phyloP scores from a whole-genome alignment of 1,284 basidiomycete species.

The Earliella scabrosa region DNA sequence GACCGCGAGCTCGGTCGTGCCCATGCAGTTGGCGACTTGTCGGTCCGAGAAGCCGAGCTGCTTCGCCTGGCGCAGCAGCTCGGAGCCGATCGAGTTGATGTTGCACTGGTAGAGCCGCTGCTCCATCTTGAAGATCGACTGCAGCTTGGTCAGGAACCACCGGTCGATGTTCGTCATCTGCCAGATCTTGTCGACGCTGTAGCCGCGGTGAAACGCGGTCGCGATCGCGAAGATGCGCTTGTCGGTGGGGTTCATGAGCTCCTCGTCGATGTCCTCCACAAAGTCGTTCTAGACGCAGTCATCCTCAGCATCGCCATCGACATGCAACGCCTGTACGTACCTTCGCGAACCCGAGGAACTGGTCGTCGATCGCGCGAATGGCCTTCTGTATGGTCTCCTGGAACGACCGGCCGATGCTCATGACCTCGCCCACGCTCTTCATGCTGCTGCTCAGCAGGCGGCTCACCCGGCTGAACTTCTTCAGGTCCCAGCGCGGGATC shows the following conservation, averaged over 20 bases:
- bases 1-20: conserved; percentile 89
- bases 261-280: conserved; percentile 85
- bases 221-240: conserved; percentile 93
- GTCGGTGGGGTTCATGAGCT: conserved; percentile 88
- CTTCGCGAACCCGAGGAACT: conserved; percentile 91
- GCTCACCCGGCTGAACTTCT: conserved; percentile 95
- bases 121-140: conserved; percentile 85
- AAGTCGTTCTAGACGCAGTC: conserved; percentile 74
- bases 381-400: conserved; percentile 99
- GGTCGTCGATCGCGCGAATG: conserved; percentile 94
- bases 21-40: conserved; percentile 81
- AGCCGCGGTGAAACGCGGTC: conserved; percentile 86
- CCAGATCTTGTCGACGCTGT: conserved; percentile 95
- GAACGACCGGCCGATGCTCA: conserved; percentile 98
- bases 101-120: conserved; percentile 65
- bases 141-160: conserved; percentile 95
- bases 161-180: conserved; percentile 97
- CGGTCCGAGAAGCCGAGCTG: conserved; percentile 97
- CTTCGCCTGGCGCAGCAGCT: conserved; percentile 84
- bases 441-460: conserved; percentile 89
- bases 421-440: conserved; percentile 99
- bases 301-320: no score
- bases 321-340: no score
- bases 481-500: conserved; percentile 98
- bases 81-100: conserved; percentile 68